Conservation (phyloP, 345 rosid species). For the Lumnitzera littorea region DNA sequence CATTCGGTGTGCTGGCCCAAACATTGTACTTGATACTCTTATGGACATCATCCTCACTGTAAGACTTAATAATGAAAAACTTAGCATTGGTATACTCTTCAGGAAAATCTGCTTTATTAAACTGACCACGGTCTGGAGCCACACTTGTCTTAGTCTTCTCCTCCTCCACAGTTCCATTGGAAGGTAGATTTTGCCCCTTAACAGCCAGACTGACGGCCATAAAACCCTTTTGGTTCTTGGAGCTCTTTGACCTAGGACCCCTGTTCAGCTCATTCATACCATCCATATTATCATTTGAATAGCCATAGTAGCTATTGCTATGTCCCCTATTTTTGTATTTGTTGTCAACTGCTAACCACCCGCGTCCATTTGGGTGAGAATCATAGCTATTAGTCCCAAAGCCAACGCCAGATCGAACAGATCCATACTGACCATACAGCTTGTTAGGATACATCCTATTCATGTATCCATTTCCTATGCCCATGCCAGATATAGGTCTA, state of each 20-base stretch:
- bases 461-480: slow-evolving; percentile 44
- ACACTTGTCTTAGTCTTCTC: slow-evolving; percentile 27
- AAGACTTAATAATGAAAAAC: slow-evolving; percentile 84
- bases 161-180: slow-evolving; percentile 27
- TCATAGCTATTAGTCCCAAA: slow-evolving; percentile 70
- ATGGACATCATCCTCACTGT: slow-evolving; percentile 98
- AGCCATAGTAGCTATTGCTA: slow-evolving; percentile 59
- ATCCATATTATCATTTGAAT: slow-evolving; percentile 52
- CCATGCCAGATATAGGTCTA: slow-evolving; percentile 45
- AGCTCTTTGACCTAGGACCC: slow-evolving; percentile 81
- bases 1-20: slow-evolving; percentile 96
- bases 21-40: slow-evolving; percentile 86
- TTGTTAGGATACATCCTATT: slow-evolving; percentile 69
- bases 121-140: slow-evolving; percentile 52
- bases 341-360: slow-evolving; percentile 55
- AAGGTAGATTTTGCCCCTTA: slow-evolving; percentile 40
- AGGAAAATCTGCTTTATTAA: slow-evolving; percentile 63
- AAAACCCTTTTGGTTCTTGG: slow-evolving; percentile 51
- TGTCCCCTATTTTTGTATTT: slow-evolving; percentile 64
- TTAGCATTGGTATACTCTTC: slow-evolving; percentile 62
- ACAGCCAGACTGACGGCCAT: slow-evolving; percentile 30
- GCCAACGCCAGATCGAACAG: slow-evolving; percentile 56
- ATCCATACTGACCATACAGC: slow-evolving; percentile 56
- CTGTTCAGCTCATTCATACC: slow-evolving; percentile 84
- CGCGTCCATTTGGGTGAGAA: slow-evolving; percentile 48